These are phyloP conservation scores for Dendrobium officinale DNA, from an alignment of 106 monocot genomes.

Conservation along the genomic window DNA sequence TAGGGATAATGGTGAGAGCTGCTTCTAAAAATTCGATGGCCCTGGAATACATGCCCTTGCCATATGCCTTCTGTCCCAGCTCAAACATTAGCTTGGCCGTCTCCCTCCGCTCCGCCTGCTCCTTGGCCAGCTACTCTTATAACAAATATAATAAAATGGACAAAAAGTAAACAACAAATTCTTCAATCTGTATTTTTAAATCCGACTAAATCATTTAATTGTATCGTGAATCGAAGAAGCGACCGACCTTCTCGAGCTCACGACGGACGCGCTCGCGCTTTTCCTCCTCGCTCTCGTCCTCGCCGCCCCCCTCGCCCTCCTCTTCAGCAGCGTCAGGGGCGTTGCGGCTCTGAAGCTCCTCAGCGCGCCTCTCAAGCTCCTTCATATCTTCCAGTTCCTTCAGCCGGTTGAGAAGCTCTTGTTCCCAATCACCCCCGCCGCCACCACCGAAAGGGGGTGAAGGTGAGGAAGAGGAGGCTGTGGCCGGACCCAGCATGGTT, in stretches of 20 bases:
- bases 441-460: slow-evolving; percentile 4
- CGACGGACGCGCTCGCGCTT: slow-evolving; percentile 61
- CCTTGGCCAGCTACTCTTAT: slow-evolving; percentile 72
- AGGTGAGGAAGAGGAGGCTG: background rate
- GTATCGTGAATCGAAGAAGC: background rate
- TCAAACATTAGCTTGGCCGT: slow-evolving; percentile 95
- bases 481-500: background rate
- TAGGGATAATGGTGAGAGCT: slow-evolving; percentile 83
- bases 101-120: slow-evolving; percentile 79
- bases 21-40: slow-evolving; percentile 91
- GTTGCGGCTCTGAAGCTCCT: slow-evolving; percentile 43
- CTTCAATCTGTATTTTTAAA: background rate
- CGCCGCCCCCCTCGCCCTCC: slow-evolving; percentile 13
- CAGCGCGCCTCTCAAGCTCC: slow-evolving; percentile 66
- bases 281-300: slow-evolving; percentile 54
- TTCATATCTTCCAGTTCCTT: slow-evolving; percentile 83
- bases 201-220: background rate
- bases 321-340: slow-evolving; percentile 11
- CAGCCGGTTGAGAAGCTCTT: slow-evolving; percentile 34
- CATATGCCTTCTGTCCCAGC: slow-evolving; percentile 86
- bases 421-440: slow-evolving; percentile 39
- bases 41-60: slow-evolving; percentile 73
- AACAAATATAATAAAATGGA: background rate
- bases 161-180: background rate
- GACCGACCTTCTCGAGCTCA: slow-evolving; percentile 71